phyloP scores from a whole-genome alignment of 306 rosid species.

The Astragalus membranaceus region DNA sequence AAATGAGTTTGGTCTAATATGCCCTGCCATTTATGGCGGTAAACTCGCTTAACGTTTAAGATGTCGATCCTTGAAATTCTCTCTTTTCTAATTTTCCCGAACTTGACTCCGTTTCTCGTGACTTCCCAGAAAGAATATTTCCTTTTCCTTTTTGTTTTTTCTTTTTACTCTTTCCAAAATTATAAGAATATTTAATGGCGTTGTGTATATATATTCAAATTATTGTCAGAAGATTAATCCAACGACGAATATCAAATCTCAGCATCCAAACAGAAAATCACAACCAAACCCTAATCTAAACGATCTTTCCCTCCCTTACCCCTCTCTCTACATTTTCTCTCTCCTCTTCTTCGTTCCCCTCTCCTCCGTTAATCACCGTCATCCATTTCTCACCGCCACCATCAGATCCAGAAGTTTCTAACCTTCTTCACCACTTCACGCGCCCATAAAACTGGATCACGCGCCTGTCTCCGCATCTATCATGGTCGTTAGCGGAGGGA shows the following conservation, averaged over 20 bases:
- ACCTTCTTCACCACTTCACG: not conserved
- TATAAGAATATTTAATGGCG: not conserved
- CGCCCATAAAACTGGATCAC: conserved; percentile 33
- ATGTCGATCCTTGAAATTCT: conserved; percentile 11
- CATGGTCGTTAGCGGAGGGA: conserved; percentile 76
- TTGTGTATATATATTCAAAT: not conserved
- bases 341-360: not conserved
- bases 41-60: conserved; percentile 29
- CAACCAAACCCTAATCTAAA: conserved; percentile 20
- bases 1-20: conserved; percentile 9
- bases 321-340: not conserved
- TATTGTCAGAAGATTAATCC: conserved; percentile 14
- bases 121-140: conserved; percentile 8
- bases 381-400: not conserved
- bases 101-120: conserved; percentile 17
- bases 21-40: conserved; percentile 10
- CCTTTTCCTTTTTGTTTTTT: not conserved
- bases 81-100: conserved; percentile 1
- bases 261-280: conserved; percentile 15
- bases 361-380: conserved; percentile 1
- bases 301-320: conserved; percentile 3
- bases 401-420: conserved; percentile 3
- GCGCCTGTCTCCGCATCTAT: conserved; percentile 19
- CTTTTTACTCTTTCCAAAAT: not conserved
- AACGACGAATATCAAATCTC: conserved; percentile 34